Base-by-base conservation (phyloP, 495 filamentous ascomycete species). In the Penicillium desertorum region DNA sequence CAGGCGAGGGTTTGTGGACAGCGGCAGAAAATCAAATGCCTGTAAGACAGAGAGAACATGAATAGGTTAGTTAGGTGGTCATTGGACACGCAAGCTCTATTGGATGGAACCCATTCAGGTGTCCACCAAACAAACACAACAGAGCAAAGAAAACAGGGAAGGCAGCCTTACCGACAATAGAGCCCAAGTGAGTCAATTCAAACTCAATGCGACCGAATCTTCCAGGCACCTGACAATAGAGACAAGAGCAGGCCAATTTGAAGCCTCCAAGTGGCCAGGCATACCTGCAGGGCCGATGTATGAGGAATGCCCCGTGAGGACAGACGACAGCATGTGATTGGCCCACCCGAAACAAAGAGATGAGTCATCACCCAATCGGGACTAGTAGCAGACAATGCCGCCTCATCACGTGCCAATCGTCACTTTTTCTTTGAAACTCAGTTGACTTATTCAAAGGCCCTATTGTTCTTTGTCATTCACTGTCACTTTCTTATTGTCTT, bases 311-410 rank as follows among this genome's bases (percentile, higher is more conserved):
- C 62, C 36, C 50, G 54, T 59, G 51, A 65, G 71, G 74, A 72
- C 73, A 74, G 67, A 72, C 52, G 61, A 69, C 75, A 75, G 47
- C 5, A 56, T 58, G 43, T 72, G 62, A 76, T 77, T 77, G 71
- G 75, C 45, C 44, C 30, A 11, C 16, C 1, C 0, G 10, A 2
- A 43, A 32, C 23, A 27, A 32, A 10, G 8, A 3, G 55, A 45
- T 62, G 60, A 65, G 27, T 67, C 64, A 67, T 39, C 19, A 12
- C 16, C 2, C 3, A 22, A 22, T 44, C 3, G 1, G 39, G 51
- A 17, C 23, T 53, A 53, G 19, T 37, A 20, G 41, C 46, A 60
- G 53, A 54, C 14, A 17, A 34, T 34, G 44, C 43, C 36, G 17
- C 23, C 43, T 19, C 32, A 27, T 46, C 69, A 72, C 63, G 66